Evolutionary conservation across 192 early-diverging fungal species (phyloP), one percentile per base, ranked within the genome.

Genomic region (Podochytrium sp.): DNA sequence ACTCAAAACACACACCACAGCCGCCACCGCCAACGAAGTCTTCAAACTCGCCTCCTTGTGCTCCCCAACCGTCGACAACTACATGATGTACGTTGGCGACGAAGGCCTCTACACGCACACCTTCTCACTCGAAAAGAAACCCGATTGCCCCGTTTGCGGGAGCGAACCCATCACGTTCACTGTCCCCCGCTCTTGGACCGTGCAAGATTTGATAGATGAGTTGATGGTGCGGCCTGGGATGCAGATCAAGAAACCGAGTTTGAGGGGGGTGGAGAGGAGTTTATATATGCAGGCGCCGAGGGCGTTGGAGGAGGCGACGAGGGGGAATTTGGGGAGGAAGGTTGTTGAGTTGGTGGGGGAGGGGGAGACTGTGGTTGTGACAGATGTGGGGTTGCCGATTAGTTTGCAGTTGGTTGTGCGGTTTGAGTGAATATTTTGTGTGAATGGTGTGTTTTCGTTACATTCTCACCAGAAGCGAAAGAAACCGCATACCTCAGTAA

Each of bases 71-170:
- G 84, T 98, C 67, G 86, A 96, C 82, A 97, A 98, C 78, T 98
- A 96, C 77, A 92, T 98, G 93, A 93, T 97, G 90, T 99, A 96
- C 80, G 91, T 90, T 2, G 97, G 97, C 49, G 93, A 96, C 74
- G 89, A 89, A 40, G 93, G 95, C 29, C 82, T 98, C 37, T 96
- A 98, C 78, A 95, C 95, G 5, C 91, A 93, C 73, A 92, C 94
- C 0, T 98, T 97, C 79, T 82, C 90, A 43, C 89, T 92, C 64
- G 87, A 92, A 71, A 90, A 89, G 70, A 91, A 92, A 63, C 86
- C 91, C 0, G 90, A 95, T 29, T 99, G 97, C 76, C 91, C 95
- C 40, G 96, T 99, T 16, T 99, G 97, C 78, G 94, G 95, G 12
- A 84, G 82, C 14, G 85, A 83, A 40, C 76, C 62, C 27, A 3